A percentile compares a stretch with the other conserved stretches of the same genome.
These are phyloP conservation scores for Trametes cingulata DNA, from an alignment of 768 basidiomycete species.

Conservation along the genomic window DNA sequence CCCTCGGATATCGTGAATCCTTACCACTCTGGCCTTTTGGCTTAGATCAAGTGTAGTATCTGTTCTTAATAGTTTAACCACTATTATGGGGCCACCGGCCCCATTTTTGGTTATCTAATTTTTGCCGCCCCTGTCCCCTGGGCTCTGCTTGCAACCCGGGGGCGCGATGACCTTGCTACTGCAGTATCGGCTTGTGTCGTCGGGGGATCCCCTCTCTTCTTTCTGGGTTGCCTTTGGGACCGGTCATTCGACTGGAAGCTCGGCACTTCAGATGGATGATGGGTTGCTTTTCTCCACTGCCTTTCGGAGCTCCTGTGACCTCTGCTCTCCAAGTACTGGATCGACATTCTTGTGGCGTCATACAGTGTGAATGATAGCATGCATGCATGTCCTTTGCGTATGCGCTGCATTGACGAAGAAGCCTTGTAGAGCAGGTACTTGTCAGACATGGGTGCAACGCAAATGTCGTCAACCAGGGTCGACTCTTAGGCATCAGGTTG, in stretches of 20 bases:
- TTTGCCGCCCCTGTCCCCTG: conserved; percentile 34
- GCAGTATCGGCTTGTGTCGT: conserved; percentile 36
- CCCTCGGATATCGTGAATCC: conserved; percentile 15
- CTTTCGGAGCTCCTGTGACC: no score
- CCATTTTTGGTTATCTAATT: conserved; percentile 38
- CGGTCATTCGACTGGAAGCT: conserved; percentile 15
- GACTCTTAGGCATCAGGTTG: no score
- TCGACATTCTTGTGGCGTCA: no score
- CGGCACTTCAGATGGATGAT: conserved; percentile 12
- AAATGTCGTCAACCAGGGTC: no score
- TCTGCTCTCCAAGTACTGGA: no score
- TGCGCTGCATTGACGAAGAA: no score
- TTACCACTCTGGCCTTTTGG: conserved; percentile 63
- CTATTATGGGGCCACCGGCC: conserved; percentile 40
- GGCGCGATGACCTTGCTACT: conserved; percentile 35
- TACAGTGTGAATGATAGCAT: no score
- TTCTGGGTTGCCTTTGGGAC: conserved; percentile 5
- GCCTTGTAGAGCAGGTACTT: no score
- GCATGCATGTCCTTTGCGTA: no score
- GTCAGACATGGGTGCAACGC: no score
- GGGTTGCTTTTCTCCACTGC: no score
- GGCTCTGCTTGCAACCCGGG: conserved; percentile 34
- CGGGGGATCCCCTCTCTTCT: conserved; percentile 28
- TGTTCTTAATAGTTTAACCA: conserved; percentile 61
- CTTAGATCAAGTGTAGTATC: conserved; percentile 81